A percentile compares a stretch with the other conserved stretches of the same genome.
Evolutionary conservation across 306 rosid species (phyloP).

Genomic region (Comarum palustre): DNA sequence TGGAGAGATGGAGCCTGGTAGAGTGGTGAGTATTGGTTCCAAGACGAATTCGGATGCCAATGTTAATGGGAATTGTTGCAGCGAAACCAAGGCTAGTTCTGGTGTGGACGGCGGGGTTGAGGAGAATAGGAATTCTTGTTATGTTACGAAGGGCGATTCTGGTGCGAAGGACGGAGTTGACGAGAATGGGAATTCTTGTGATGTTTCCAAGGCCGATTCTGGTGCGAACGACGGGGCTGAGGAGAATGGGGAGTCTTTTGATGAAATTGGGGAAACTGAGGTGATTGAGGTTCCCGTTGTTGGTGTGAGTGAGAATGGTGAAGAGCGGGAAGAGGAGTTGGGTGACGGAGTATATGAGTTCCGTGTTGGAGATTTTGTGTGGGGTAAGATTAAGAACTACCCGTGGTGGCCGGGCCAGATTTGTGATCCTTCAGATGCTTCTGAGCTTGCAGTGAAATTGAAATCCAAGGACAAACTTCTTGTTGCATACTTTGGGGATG

Average conservation of each 20-base stretch:
- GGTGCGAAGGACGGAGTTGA: constrained; percentile 11
- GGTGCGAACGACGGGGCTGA: constrained; percentile 16
- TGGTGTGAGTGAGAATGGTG: constrained; percentile 33
- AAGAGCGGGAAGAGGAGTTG: constrained; percentile 39
- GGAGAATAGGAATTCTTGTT: background rate
- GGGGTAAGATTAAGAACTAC: constrained; percentile 74
- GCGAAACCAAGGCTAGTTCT: background rate
- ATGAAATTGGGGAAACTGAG: constrained; percentile 26
- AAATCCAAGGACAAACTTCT: constrained; percentile 41
- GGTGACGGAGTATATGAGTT: constrained; percentile 33
- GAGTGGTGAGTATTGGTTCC: constrained; percentile 2
- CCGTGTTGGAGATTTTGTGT: constrained; percentile 70
- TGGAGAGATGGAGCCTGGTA: constrained; percentile 27
- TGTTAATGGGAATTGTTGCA: background rate
- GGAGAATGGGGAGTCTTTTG: constrained; percentile 16
- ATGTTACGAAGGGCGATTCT: background rate
- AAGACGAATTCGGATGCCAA: constrained; percentile 6
- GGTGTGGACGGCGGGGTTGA: constrained; percentile 13
- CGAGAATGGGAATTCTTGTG: constrained; percentile 1
- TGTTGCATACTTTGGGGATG: constrained; percentile 73
- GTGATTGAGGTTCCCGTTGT: constrained; percentile 39
- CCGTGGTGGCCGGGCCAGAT: constrained; percentile 87
- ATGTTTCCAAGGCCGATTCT: background rate
- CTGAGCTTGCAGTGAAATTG: constrained; percentile 49
- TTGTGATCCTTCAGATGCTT: constrained; percentile 57